Percentiles rank a stretch among this genome's conserved stretches.
phyloP scores from a whole-genome alignment of 331 rosid genomes.

The Phaseolus coccineus region DNA sequence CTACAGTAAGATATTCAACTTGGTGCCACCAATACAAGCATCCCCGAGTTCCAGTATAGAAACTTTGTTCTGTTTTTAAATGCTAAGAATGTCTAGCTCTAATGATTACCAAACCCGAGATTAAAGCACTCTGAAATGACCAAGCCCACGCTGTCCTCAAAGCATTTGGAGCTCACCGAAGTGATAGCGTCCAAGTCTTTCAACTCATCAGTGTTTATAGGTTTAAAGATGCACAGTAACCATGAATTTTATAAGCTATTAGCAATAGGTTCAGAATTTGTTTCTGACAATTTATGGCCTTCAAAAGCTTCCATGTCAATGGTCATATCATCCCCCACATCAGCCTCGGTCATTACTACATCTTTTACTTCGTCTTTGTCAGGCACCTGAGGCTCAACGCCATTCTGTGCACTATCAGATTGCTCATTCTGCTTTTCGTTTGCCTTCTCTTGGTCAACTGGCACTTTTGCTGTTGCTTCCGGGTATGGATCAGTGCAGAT shows the following conservation, averaged over 20 bases:
- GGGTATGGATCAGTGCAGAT: slow-evolving; percentile 61
- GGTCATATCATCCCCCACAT: slow-evolving; percentile 70
- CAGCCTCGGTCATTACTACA: slow-evolving; percentile 83
- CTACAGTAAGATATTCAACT: slow-evolving; percentile 35
- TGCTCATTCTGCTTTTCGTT: slow-evolving; percentile 58
- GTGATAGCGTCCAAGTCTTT: slow-evolving; percentile 33
- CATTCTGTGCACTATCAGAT: slow-evolving; percentile 59
- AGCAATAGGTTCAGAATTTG: slow-evolving; percentile 56
- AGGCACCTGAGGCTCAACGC: slow-evolving; percentile 58
- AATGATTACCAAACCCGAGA: slow-evolving; percentile 22
- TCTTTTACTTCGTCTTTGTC: slow-evolving; percentile 78
- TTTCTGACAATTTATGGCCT: slow-evolving; percentile 66
- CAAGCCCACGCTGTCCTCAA: slow-evolving; percentile 10
- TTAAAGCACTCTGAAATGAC: slow-evolving; percentile 33
- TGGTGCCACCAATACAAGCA: slow-evolving; percentile 41
- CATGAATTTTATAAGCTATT: slow-evolving; percentile 54
- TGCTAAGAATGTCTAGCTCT: slow-evolving; percentile 13
- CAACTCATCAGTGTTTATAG: slow-evolving; percentile 28
- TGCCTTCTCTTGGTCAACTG: slow-evolving; percentile 53
- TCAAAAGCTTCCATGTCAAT: slow-evolving; percentile 71
- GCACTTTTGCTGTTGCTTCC: slow-evolving; percentile 51
- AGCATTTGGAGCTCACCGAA: slow-evolving; percentile 19
- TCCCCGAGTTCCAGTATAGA: slow-evolving; percentile 32
- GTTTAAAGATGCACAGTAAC: slow-evolving; percentile 20
- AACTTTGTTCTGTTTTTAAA: slow-evolving; percentile 7